phyloP scores from a whole-genome alignment of 768 basidiomycete genomes.

The Mycena alexandri region DNA sequence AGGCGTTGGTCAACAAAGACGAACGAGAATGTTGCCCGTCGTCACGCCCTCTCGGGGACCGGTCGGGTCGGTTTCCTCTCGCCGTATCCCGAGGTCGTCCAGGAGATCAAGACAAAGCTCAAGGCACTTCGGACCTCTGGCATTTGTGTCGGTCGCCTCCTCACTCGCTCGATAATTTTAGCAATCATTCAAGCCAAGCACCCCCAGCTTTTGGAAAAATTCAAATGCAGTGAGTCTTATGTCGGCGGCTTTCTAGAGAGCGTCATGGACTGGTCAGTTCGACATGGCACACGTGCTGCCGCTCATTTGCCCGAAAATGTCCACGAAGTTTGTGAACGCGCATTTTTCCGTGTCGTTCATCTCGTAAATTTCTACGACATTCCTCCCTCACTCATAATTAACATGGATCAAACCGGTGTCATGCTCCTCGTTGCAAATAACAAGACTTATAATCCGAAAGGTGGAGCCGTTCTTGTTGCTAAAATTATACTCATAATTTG shows the following conservation, averaged over 20 bases:
- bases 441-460: neutral
- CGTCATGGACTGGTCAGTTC: neutral
- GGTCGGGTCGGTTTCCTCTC: neutral
- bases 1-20: neutral
- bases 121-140: neutral
- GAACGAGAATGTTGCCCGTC: slow-evolving; percentile 12
- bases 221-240: neutral
- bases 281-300: neutral
- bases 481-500: too few species aligned
- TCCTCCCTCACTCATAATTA: too few species aligned
- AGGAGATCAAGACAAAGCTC: neutral
- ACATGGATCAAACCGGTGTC: too few species aligned
- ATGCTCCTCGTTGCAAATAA: neutral
- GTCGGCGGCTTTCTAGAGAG: neutral
- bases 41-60: neutral
- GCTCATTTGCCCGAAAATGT: neutral
- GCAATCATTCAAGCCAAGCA: neutral
- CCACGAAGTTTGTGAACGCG: neutral
- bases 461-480: too few species aligned
- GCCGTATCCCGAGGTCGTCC: neutral
- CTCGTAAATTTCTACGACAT: too few species aligned
- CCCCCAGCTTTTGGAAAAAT: neutral
- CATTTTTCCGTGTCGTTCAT: neutral
- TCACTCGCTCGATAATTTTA: neutral
- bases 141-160: neutral